Conservation (phyloP, 2,329 filamentous ascomycete genomes). For the Cladosporium sp. region DNA sequence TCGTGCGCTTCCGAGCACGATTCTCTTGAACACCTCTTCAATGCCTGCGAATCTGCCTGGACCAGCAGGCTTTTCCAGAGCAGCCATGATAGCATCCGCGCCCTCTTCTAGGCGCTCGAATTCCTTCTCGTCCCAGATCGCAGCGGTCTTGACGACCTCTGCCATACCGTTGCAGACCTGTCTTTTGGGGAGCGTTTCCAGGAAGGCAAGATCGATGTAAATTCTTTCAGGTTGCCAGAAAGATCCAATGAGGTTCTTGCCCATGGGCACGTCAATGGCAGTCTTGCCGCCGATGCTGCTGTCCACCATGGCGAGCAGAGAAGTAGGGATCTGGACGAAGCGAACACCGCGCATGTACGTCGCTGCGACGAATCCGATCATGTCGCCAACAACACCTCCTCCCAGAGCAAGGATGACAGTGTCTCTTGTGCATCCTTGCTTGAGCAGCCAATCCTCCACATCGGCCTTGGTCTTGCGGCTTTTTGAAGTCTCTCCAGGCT, state of each 20-base stretch:
- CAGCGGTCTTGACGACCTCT: constrained; percentile 80
- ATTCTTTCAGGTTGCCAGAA: constrained; percentile 96
- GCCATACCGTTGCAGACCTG: constrained; percentile 99
- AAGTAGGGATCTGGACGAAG: constrained; percentile 95
- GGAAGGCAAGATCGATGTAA: constrained; percentile 88
- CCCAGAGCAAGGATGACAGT: constrained; percentile 92
- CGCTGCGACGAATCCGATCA: constrained; percentile 95
- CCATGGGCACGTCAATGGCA: constrained; percentile 90
- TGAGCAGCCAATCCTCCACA: constrained; percentile 96
- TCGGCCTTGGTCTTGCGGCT: constrained; percentile 88
- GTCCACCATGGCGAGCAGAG: constrained; percentile 93
- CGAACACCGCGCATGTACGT: constrained; percentile 98
- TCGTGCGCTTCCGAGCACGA: constrained; percentile 84
- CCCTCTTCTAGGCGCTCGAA: constrained; percentile 82
- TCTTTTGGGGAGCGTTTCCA: constrained; percentile 79
- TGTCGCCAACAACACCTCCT: constrained; percentile 93
- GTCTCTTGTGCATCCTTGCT: constrained; percentile 87
- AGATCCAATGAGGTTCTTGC: constrained; percentile 91
- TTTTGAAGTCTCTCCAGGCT: constrained; percentile 91
- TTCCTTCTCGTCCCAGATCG: constrained; percentile 87
- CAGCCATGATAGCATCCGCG: constrained; percentile 68
- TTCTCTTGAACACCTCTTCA: constrained; percentile 44
- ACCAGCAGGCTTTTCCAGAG: constrained; percentile 59
- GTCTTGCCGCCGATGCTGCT: constrained; percentile 98
- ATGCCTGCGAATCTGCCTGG: constrained; percentile 66